Conservation (phyloP, 495 filamentous ascomycete species). For the Neurospora africana region DNA sequence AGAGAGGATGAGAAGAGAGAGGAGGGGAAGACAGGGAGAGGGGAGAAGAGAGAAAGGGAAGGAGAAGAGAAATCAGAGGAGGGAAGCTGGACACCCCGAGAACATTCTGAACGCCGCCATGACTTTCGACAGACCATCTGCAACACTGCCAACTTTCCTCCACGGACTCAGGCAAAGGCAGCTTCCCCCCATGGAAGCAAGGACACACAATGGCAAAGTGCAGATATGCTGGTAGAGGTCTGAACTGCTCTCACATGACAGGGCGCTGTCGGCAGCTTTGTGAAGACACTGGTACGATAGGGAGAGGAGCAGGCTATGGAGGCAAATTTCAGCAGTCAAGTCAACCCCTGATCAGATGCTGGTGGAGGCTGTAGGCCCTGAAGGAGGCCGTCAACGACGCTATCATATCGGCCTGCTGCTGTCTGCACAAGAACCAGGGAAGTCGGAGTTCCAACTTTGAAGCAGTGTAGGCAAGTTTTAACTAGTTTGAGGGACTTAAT, state of each 20-base stretch:
- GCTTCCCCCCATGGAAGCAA: background rate
- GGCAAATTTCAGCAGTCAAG: background rate
- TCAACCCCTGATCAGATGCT: too few species aligned
- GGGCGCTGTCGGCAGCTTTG: background rate
- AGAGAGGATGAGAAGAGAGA: background rate
- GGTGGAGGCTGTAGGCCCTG: too few species aligned
- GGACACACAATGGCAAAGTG: too few species aligned
- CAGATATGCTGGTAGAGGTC: background rate
- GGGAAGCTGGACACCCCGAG: background rate
- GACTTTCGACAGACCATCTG: background rate
- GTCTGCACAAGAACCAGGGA: background rate
- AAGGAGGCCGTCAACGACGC: too few species aligned
- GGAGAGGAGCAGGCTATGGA: background rate
- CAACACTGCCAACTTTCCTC: background rate
- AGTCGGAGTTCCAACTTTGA: background rate
- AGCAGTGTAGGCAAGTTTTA: background rate
- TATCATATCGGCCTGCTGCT: background rate
- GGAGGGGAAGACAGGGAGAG: background rate
- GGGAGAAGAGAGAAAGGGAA: background rate
- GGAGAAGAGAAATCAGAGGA: background rate
- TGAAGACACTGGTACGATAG: too few species aligned
- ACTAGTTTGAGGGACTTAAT: background rate
- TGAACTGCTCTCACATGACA: background rate
- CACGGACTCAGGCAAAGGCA: background rate
- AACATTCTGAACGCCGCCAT: background rate